A percentile compares a stretch with the other conserved stretches of the same genome.
Evolutionary conservation across 116 monocot genomes (phyloP).

Genomic region (Posidonia oceanica): DNA sequence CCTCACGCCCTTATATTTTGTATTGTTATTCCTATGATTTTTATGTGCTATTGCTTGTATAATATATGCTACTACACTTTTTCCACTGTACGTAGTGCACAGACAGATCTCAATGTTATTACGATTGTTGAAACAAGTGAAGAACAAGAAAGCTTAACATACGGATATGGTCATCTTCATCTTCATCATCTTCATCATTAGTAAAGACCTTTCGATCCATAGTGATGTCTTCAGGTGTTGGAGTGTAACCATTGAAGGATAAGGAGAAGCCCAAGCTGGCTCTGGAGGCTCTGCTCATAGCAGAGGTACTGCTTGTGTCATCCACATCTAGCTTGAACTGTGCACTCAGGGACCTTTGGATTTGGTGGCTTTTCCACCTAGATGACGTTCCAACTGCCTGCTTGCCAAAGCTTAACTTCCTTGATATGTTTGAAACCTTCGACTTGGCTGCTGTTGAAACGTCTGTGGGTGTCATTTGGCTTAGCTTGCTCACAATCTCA

Average conservation of each 20-base stretch:
- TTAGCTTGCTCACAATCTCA: constrained; percentile 12
- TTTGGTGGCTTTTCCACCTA: constrained; percentile 24
- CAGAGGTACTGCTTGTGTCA: constrained; percentile 23
- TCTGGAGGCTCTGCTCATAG: constrained; percentile 63
- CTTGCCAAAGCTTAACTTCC: constrained; percentile 42
- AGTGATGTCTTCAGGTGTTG: constrained; percentile 35
- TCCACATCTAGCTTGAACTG: constrained; percentile 63
- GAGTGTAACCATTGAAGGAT: constrained; percentile 69
- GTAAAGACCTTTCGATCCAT: constrained; percentile 28
- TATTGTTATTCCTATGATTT: no score
- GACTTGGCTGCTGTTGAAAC: constrained; percentile 29
- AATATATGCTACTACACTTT: no score
- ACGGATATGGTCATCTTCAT: no score
- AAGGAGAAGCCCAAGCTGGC: constrained; percentile 63
- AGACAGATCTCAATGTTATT: no score
- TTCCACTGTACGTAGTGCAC: no score
- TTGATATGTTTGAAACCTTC: constrained; percentile 7
- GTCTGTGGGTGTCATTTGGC: constrained; percentile 15
- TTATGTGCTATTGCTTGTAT: no score
- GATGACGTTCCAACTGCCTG: constrained; percentile 28
- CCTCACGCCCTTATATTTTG: no score
- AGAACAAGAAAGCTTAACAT: no score
- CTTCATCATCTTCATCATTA: constrained; percentile 16
- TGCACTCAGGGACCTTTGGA: constrained; percentile 43
- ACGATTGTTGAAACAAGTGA: no score